Conservation (phyloP, 2,329 filamentous ascomycete species). For the Mycosphaerella sp. region DNA sequence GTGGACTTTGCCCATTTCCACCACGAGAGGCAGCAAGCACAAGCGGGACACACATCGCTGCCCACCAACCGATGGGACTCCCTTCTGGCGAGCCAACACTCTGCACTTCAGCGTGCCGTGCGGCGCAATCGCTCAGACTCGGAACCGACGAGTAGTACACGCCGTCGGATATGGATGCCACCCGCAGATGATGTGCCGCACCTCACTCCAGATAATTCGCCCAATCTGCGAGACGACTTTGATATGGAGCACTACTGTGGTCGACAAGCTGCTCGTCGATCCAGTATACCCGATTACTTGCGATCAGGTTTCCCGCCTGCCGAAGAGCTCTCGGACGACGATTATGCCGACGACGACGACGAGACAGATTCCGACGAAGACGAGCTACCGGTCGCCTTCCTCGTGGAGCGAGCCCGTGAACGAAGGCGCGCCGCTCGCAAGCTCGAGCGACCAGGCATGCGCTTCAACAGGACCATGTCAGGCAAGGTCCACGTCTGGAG, state of each 20-base stretch:
- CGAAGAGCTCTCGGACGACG: constrained; percentile 18
- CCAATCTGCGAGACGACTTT: constrained; percentile 28
- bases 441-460: constrained; percentile 28
- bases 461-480: constrained; percentile 28
- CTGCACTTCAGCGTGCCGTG: constrained; percentile 25
- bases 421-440: constrained; percentile 18
- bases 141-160: constrained; percentile 8
- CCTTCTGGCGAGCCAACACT: constrained; percentile 25
- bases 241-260: constrained; percentile 24
- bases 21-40: constrained; percentile 25
- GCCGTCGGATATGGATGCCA: constrained; percentile 17
- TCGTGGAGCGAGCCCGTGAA: constrained; percentile 23
- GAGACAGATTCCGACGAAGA: constrained; percentile 21
- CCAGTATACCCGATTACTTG: constrained; percentile 23
- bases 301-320: constrained; percentile 17
- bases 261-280: constrained; percentile 3
- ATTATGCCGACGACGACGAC: constrained; percentile 15
- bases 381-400: constrained; percentile 25
- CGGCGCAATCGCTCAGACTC: constrained; percentile 21
- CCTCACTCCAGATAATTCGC: constrained; percentile 32
- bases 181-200: constrained; percentile 25
- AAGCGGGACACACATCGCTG: constrained; percentile 22
- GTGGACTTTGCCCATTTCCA: constrained; percentile 33
- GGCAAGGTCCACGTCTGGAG: constrained; percentile 31
- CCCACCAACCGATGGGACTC: constrained; percentile 23